Evolutionary conservation across 768 basidiomycete species (phyloP).

Genomic region (Boletus tylopilopsis): DNA sequence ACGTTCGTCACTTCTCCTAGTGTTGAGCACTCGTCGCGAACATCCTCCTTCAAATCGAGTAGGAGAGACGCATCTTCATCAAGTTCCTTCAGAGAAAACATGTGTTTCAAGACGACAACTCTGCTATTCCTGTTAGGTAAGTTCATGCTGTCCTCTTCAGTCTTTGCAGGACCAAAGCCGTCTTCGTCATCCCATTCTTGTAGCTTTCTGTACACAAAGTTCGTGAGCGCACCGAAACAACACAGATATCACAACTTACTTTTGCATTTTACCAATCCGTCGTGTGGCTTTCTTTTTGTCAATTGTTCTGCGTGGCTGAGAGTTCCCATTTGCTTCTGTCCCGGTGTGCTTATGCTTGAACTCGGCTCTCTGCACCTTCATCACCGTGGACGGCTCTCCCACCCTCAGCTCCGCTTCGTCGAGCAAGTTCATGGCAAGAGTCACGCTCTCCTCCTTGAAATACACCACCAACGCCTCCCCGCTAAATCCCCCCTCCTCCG

Average conservation of each 20-base stretch:
- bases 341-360: conserved; percentile 65
- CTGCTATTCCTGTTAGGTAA: conserved; percentile 55
- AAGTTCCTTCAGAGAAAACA: conserved; percentile 87
- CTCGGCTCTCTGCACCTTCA: conserved; percentile 73
- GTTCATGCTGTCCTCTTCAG: conserved; percentile 48
- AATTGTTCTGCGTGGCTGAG: conserved; percentile 55
- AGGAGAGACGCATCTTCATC: conserved; percentile 81
- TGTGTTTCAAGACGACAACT: conserved; percentile 91
- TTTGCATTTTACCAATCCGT: conserved; percentile 83
- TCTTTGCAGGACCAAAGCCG: conserved; percentile 73
- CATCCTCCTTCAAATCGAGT: conserved; percentile 94
- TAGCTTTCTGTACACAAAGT: conserved; percentile 62
- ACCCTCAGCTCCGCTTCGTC: conserved; percentile 90
- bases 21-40: conserved; percentile 86
- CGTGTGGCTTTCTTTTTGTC: conserved; percentile 76
- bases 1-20: conserved; percentile 96
- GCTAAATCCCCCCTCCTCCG: conserved; percentile 81
- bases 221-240: not conserved
- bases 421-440: conserved; percentile 75
- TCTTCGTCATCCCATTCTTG: conserved; percentile 95
- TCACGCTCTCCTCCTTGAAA: conserved; percentile 96
- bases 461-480: conserved; percentile 96
- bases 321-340: conserved; percentile 37
- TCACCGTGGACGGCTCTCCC: conserved; percentile 69
- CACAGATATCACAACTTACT: conserved; percentile 39